phyloP scores from a whole-genome alignment of 2,329 filamentous ascomycete genomes.

The Alternaria metachromatica region DNA sequence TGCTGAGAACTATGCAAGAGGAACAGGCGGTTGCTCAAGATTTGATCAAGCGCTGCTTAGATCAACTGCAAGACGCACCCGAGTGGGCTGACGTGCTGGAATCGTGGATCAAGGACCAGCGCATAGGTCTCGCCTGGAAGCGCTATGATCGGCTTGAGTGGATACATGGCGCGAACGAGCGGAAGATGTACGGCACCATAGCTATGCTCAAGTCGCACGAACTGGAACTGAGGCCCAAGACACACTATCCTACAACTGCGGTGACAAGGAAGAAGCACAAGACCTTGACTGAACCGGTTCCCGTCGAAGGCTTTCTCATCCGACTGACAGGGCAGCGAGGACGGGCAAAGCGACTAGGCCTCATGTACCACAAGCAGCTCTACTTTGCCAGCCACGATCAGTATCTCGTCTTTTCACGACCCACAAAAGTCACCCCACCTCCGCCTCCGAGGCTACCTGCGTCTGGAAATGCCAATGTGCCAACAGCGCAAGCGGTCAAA shows the following conservation, averaged over 20 bases:
- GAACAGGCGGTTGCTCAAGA: conserved; percentile 63
- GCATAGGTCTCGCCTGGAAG: conserved; percentile 72
- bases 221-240: conserved; percentile 69
- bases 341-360: conserved; percentile 63
- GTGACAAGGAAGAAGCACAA: conserved; percentile 49
- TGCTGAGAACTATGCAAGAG: conserved; percentile 54
- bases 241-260: conserved; percentile 66
- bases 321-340: conserved; percentile 69
- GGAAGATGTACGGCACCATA: conserved; percentile 72
- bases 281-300: conserved; percentile 63
- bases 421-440: conserved; percentile 64
- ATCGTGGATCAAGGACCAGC: conserved; percentile 64
- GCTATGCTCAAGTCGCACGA: conserved; percentile 72
- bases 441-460: conserved; percentile 62
- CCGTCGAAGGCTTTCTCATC: conserved; percentile 71
- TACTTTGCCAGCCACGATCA: conserved; percentile 71
- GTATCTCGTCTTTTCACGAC: conserved; percentile 67
- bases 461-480: conserved; percentile 55
- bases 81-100: conserved; percentile 67
- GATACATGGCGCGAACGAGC: conserved; percentile 69
- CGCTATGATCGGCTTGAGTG: conserved; percentile 73
- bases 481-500: conserved; percentile 61
- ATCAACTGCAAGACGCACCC: conserved; percentile 61
- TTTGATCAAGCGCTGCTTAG: conserved; percentile 65
- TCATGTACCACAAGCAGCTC: conserved; percentile 68